Evolutionary conservation across 768 basidiomycete species (phyloP).

Genomic region (Hygrophoropsis aurantiaca): DNA sequence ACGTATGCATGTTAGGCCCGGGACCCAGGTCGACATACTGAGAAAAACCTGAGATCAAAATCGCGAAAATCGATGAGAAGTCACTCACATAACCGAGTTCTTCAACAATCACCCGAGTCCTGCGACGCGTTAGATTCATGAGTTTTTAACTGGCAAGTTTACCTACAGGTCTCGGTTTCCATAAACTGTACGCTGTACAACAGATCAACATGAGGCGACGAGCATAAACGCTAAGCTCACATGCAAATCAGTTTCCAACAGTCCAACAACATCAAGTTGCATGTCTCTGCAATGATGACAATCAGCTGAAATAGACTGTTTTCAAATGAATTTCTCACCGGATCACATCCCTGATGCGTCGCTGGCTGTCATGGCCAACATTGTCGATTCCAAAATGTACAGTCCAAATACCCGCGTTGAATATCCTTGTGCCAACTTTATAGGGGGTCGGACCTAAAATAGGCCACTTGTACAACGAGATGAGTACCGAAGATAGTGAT

Average conservation of each 20-base stretch:
- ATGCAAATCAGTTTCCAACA: slow-evolving; percentile 84
- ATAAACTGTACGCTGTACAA: slow-evolving; percentile 60
- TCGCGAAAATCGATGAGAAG: background rate
- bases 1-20: slow-evolving; percentile 85
- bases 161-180: slow-evolving; percentile 83
- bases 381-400: slow-evolving; percentile 78
- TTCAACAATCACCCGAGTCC: slow-evolving; percentile 74
- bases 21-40: slow-evolving; percentile 90
- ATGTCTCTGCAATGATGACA: slow-evolving; percentile 56
- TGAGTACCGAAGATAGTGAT: slow-evolving; percentile 48
- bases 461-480: slow-evolving; percentile 57
- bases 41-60: slow-evolving; percentile 4
- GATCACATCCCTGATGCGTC: slow-evolving; percentile 44
- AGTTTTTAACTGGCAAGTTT: too few species aligned
- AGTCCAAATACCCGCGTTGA: slow-evolving; percentile 88
- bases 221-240: slow-evolving; percentile 42
- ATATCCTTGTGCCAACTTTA: slow-evolving; percentile 61
- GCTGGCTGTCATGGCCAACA: slow-evolving; percentile 33
- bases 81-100: slow-evolving; percentile 76
- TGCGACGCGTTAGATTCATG: slow-evolving; percentile 34
- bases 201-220: slow-evolving; percentile 1
- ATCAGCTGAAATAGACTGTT: slow-evolving; percentile 29
- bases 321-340: slow-evolving; percentile 71
- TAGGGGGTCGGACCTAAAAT: slow-evolving; percentile 50
- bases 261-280: slow-evolving; percentile 81